Evolutionary conservation across 2,329 filamentous ascomycete genomes (phyloP), one percentile per base, ranked within the genome.

Genomic region (Nemania serpens): DNA sequence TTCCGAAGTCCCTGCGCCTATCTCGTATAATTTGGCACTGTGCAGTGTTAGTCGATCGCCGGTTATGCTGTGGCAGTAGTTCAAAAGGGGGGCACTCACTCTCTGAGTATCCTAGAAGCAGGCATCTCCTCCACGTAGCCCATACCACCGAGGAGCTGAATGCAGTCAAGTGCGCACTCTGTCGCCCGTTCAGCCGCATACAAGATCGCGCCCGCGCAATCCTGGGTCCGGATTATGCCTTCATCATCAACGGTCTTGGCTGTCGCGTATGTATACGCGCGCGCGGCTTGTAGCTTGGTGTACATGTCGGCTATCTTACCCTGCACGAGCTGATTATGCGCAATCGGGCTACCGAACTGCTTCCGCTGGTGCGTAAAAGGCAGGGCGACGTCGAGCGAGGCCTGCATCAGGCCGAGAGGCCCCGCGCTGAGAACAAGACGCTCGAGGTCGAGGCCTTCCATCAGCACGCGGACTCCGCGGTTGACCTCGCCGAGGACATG

Each of bases 281-380:
- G 82, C 15, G 89, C 88, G 11, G 91, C 93, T 70, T 91, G 89
- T 61, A 95, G 85, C 76, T 96, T 96, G 49, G 93, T 97, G 78
- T 98, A 96, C 93, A 99, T 97, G 75, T 98, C 93, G 58, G 95
- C 93, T 47, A 98, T 83, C 74, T 93, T 94, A 59, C 91, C 94
- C 77, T 98, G 95, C 20, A 98, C 84, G 64, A 98, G 83, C 76
- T 99, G 95, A 76, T 97, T 96, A 69, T 95, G 89, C 0, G 91
- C 94, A 65, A 98, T 91, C 1, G 94, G 94, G 7, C 76, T 80
- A 56, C 89, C 89, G 74, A 99, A 99, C 77, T 99, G 95, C 76
- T 89, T 91, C 58, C 95, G 86, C 69, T 90, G 86, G 76, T 99
- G 95, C 1, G 89, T 89, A 73, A 96, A 99, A 0, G 95, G 95